phyloP scores from a whole-genome alignment of 495 filamentous ascomycete genomes.

The Podospora didyma region DNA sequence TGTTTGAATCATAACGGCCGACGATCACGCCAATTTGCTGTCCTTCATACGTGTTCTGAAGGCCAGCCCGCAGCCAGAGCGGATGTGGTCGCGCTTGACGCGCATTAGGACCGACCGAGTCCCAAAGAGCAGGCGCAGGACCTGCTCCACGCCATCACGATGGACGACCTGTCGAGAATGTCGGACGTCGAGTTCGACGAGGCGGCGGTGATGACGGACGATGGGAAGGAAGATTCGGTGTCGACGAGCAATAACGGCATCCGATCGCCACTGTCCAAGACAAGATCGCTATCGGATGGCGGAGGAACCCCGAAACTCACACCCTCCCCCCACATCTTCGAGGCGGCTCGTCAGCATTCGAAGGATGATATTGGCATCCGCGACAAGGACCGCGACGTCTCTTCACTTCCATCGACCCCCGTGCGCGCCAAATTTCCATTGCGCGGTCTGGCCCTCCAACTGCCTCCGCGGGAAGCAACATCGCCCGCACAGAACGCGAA shows the following conservation, averaged over 20 bases:
- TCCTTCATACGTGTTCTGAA: too few relatives aligned
- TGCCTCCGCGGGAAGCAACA: constrained; percentile 54
- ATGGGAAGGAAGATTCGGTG: not conserved
- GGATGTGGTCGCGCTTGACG: not conserved
- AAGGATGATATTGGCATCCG: constrained; percentile 74
- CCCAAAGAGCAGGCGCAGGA: not conserved
- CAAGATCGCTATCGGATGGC: constrained; percentile 48
- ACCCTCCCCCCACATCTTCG: constrained; percentile 63
- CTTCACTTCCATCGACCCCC: constrained; percentile 40
- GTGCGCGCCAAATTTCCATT: constrained; percentile 55
- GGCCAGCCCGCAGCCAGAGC: not conserved
- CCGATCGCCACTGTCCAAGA: constrained; percentile 27
- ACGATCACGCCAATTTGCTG: too few relatives aligned
- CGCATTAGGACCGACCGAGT: not conserved
- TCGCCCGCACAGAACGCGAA: constrained; percentile 33
- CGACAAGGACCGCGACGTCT: constrained; percentile 27
- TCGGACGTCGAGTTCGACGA: constrained; percentile 21
- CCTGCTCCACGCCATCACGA: not conserved
- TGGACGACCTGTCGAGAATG: constrained; percentile 23
- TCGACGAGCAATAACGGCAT: not conserved
- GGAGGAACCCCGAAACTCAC: constrained; percentile 52
- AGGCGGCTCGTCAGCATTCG: constrained; percentile 49
- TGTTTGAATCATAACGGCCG: too few relatives aligned
- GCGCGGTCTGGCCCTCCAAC: constrained; percentile 67
- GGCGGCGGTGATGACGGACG: constrained; percentile 12